phyloP scores from a whole-genome alignment of 352 stramenopile genomes.

The Globisporangium parvum region DNA sequence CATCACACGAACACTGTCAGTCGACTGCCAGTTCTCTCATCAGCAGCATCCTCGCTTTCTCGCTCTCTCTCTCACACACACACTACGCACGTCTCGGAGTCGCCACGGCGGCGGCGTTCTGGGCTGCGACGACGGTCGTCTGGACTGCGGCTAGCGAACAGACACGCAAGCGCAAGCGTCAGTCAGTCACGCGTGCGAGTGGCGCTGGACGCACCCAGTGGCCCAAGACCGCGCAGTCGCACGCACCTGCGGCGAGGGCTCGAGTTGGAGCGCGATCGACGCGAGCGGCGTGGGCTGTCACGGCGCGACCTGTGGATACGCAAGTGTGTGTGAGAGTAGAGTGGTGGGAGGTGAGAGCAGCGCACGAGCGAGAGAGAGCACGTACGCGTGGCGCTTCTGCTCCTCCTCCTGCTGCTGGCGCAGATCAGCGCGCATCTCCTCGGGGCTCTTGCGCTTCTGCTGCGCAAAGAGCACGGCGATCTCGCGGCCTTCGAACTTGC shows the following conservation, averaged over 20 bases:
- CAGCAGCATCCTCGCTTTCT: no score
- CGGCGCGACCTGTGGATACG: not conserved
- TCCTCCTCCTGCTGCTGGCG: not conserved
- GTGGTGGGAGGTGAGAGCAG: no score
- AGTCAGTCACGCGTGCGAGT: not conserved
- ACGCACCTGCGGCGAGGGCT: conserved; percentile 9
- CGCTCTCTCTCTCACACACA: not conserved
- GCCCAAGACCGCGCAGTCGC: not conserved
- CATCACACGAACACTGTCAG: no score
- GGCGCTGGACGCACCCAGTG: no score
- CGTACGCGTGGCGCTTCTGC: conserved; percentile 8
- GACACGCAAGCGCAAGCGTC: not conserved
- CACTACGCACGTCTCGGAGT: not conserved
- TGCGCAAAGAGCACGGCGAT: conserved; percentile 77
- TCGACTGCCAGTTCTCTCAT: no score
- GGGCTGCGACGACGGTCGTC: not conserved
- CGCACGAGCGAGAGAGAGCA: not conserved
- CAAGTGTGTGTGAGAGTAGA: not conserved
- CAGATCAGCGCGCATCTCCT: conserved; percentile 48
- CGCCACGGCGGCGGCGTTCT: not conserved
- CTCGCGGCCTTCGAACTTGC: conserved; percentile 55
- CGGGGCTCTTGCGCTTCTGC: conserved; percentile 68
- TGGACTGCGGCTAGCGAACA: not conserved
- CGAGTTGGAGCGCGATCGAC: conserved; percentile 19
- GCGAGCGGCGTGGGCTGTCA: not conserved